Evolutionary conservation across 1,139 yeast species (phyloP).

Genomic region (Pichia sp.): DNA sequence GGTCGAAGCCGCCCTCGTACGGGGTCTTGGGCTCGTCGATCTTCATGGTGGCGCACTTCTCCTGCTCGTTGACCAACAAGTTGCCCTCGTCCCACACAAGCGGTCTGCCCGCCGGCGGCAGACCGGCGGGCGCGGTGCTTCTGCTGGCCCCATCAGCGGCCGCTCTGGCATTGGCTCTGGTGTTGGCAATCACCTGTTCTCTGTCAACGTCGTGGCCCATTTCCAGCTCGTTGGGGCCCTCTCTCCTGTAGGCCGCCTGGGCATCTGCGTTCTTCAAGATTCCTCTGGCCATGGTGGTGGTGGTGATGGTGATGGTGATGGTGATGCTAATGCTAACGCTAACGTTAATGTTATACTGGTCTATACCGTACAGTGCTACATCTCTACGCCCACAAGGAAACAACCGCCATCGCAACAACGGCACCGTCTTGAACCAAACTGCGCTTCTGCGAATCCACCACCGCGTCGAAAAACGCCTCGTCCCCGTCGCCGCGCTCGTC

Average conservation of each 20-base stretch:
- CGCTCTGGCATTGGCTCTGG: conserved; percentile 35
- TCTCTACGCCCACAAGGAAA: neutral
- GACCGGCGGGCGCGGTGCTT: no score
- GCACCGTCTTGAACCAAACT: conserved; percentile 1
- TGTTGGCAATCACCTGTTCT: conserved; percentile 40
- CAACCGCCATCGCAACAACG: conserved; percentile 2
- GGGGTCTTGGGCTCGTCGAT: conserved; percentile 98
- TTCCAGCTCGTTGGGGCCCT: conserved; percentile 14
- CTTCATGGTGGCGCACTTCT: conserved; percentile 67
- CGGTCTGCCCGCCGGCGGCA: neutral
- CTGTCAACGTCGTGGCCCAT: conserved; percentile 30
- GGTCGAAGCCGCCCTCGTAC: conserved; percentile 87
- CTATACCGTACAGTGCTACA: neutral
- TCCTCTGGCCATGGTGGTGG: conserved; percentile 18
- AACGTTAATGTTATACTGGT: neutral
- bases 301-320: no score
- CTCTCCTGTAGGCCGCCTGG: conserved; percentile 23
- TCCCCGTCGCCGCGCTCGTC: neutral
- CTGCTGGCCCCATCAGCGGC: neutral
- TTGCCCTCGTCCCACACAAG: conserved; percentile 64
- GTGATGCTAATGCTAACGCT: no score
- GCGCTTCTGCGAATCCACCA: neutral
- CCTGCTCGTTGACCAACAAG: conserved; percentile 59
- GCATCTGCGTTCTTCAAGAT: conserved; percentile 34
- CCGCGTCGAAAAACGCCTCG: neutral